Conservation (phyloP, 352 stramenopile species). For the Stephanocyclus meneghinianus region DNA sequence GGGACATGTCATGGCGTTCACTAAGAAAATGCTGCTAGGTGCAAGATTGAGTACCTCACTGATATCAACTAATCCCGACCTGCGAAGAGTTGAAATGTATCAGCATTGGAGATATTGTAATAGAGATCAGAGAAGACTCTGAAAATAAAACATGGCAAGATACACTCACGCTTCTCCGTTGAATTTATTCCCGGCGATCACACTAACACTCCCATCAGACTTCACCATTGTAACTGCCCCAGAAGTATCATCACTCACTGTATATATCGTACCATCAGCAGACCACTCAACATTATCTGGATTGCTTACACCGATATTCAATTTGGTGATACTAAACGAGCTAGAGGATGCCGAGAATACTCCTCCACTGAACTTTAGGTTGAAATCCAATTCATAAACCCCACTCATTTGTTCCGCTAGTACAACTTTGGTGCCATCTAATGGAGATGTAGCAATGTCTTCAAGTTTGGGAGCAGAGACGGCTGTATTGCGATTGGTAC, state of each 20-base stretch:
- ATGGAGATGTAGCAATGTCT: constrained; percentile 34
- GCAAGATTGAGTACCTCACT: constrained; percentile 1
- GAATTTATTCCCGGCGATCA: constrained; percentile 2
- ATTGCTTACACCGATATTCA: neutral
- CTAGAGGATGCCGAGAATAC: constrained; percentile 11
- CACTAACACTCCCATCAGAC: constrained; percentile 15
- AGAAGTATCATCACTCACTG: constrained; percentile 23
- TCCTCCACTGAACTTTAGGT: constrained; percentile 17
- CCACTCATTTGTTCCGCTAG: constrained; percentile 20
- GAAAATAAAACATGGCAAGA: neutral
- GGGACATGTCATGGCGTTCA: constrained; percentile 17
- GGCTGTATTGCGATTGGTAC: constrained; percentile 5
- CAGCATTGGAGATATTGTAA: neutral
- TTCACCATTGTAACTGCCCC: constrained; percentile 26
- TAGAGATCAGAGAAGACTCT: neutral
- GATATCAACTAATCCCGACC: constrained; percentile 5
- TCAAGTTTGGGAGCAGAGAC: constrained; percentile 24
- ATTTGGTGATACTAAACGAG: constrained; percentile 29
- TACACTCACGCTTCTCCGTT: constrained; percentile 9
- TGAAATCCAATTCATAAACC: constrained; percentile 26
- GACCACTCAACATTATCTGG: constrained; percentile 51
- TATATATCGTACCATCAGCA: constrained; percentile 21
- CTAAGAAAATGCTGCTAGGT: constrained; percentile 8
- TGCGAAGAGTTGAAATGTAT: neutral
- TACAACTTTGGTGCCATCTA: constrained; percentile 15